Evolutionary conservation across 139 green algal species (phyloP).

Genomic region (Deuterostichococcus epilithicus): DNA sequence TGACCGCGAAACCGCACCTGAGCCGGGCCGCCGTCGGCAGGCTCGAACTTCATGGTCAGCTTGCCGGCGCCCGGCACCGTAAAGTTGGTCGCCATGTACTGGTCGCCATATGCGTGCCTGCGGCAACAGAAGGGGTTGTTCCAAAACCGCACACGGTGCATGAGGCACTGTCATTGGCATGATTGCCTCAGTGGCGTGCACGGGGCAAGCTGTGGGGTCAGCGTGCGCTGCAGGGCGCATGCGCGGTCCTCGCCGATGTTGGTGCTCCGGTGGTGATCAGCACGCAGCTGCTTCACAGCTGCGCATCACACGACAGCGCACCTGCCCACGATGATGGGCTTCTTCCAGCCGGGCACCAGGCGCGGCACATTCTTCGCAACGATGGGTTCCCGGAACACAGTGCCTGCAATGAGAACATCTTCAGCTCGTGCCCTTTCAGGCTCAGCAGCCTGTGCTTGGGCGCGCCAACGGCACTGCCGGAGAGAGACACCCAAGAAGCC

Average conservation of each 20-base stretch:
- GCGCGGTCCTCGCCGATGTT: background rate
- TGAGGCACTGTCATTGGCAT: background rate
- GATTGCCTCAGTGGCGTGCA: too few species aligned
- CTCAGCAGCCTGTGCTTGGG: too few species aligned
- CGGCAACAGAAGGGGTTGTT: background rate
- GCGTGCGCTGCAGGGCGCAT: too few species aligned
- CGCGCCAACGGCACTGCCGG: too few species aligned
- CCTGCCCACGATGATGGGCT: constrained; percentile 89
- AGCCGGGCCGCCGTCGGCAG: constrained; percentile 29
- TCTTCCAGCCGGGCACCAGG: constrained; percentile 87
- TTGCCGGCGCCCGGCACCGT: constrained; percentile 72
- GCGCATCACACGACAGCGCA: constrained; percentile 11
- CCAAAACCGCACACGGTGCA: too few species aligned
- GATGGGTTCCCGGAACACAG: constrained; percentile 95
- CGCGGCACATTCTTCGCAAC: constrained; percentile 90
- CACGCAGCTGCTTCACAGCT: background rate
- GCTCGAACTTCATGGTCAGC: constrained; percentile 75
- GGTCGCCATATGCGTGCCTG: constrained; percentile 95
- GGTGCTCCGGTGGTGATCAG: background rate
- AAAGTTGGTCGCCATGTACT: constrained; percentile 93
- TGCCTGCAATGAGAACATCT: too few species aligned
- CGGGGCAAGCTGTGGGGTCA: too few species aligned
- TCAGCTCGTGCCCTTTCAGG: too few species aligned
- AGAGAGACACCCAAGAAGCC: too few species aligned
- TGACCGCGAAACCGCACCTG: background rate